Evolutionary conservation across 2,329 filamentous ascomycete genomes (phyloP).

Genomic region (Aaosphaeria pasadenensis): DNA sequence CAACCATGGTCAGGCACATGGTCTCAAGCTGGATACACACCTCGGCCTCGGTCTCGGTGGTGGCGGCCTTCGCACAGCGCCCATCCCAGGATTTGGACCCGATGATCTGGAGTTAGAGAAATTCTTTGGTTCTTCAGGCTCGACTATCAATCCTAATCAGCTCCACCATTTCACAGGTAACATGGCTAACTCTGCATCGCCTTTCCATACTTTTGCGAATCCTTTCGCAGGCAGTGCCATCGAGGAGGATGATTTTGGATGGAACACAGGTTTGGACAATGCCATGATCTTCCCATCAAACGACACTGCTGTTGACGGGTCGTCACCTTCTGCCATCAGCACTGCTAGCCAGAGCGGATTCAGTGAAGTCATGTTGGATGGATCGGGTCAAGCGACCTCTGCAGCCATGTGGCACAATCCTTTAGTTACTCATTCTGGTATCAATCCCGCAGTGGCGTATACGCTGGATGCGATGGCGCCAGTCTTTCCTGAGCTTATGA

Average conservation of each 20-base stretch:
- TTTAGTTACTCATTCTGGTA: constrained; percentile 65
- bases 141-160: constrained; percentile 63
- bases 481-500: constrained; percentile 71
- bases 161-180: constrained; percentile 87
- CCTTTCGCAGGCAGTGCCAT: constrained; percentile 60
- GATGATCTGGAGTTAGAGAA: constrained; percentile 68
- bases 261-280: constrained; percentile 78
- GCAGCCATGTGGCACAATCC: constrained; percentile 38
- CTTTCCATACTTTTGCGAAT: constrained; percentile 37
- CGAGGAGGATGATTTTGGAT: constrained; percentile 77
- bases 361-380: constrained; percentile 89
- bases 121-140: constrained; percentile 62
- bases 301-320: constrained; percentile 84
- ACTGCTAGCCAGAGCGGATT: constrained; percentile 88
- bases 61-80: constrained; percentile 76
- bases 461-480: constrained; percentile 71
- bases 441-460: constrained; percentile 62
- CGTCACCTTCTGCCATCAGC: constrained; percentile 93
- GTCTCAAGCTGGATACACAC: constrained; percentile 80
- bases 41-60: constrained; percentile 65
- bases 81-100: constrained; percentile 50
- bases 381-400: constrained; percentile 44
- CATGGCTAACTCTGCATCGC: constrained; percentile 57
- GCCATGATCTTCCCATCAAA: constrained; percentile 55
- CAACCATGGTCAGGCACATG: constrained; percentile 64